Percentiles rank a stretch among this genome's conserved stretches.
Conservation (phyloP, 2,329 filamentous ascomycete genomes). For the Fusarium sp. region DNA sequence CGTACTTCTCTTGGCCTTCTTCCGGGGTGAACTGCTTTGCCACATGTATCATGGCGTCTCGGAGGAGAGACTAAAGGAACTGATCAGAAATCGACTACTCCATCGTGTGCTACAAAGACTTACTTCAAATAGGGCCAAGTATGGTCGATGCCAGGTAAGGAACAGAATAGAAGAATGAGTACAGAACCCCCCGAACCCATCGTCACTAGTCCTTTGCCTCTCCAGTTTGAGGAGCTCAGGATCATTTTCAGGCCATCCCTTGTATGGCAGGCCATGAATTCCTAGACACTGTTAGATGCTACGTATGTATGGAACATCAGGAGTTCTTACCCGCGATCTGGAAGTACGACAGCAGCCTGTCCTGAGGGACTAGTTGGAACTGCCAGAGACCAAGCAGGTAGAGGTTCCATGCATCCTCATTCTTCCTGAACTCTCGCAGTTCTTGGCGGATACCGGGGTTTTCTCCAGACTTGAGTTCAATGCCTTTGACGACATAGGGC, state of each 20-base stretch:
- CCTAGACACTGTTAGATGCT: neutral
- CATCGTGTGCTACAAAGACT: neutral
- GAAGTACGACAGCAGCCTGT: neutral
- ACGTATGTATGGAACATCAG: neutral
- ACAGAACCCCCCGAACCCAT: neutral
- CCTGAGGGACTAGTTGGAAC: neutral
- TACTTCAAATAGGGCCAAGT: neutral
- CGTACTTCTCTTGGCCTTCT: neutral
- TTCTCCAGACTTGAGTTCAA: neutral
- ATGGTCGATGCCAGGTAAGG: constrained; percentile 1
- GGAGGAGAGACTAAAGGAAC: neutral
- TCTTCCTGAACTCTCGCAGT: neutral
- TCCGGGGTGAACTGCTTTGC: neutral
- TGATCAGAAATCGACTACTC: neutral
- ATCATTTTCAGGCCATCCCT: neutral
- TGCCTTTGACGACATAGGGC: neutral
- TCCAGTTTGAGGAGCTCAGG: neutral
- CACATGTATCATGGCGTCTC: neutral
- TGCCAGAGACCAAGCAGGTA: neutral
- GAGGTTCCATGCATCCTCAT: neutral
- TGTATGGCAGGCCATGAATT: neutral
- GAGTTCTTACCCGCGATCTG: neutral
- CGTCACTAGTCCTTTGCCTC: neutral
- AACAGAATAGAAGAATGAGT: neutral
- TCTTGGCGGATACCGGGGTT: neutral